Percentiles rank a stretch among this genome's conserved stretches.
Evolutionary conservation across 352 stramenopile genomes (phyloP).

Genomic region (Phytopythium oedochilum): DNA sequence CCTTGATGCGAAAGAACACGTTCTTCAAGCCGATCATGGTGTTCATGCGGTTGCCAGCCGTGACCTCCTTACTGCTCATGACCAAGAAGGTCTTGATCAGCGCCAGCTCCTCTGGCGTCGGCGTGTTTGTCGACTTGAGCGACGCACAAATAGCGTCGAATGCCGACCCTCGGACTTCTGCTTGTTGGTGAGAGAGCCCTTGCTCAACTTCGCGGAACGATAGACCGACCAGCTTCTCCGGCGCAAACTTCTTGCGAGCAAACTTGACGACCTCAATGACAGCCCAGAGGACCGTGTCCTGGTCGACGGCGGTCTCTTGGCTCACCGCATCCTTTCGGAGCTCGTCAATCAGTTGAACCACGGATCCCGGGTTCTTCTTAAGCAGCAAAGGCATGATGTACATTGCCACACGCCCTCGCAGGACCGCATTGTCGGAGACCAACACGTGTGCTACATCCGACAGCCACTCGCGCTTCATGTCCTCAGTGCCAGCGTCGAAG

Average conservation of each 20-base stretch:
- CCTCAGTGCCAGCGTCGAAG: slow-evolving; percentile 23
- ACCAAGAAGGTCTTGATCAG: slow-evolving; percentile 68
- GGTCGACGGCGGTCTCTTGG: slow-evolving; percentile 4
- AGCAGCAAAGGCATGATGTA: slow-evolving; percentile 72
- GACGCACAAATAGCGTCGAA: slow-evolving; percentile 79
- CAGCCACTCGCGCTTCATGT: slow-evolving; percentile 46
- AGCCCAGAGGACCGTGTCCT: slow-evolving; percentile 57
- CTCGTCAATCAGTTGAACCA: slow-evolving; percentile 39
- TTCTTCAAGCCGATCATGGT: slow-evolving; percentile 71
- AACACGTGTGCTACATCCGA: slow-evolving; percentile 48
- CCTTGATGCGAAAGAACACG: slow-evolving; percentile 71
- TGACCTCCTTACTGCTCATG: slow-evolving; percentile 72
- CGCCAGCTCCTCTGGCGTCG: slow-evolving; percentile 40
- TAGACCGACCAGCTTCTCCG: slow-evolving; percentile 48
- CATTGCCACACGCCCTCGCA: slow-evolving; percentile 63
- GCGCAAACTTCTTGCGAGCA: slow-evolving; percentile 60
- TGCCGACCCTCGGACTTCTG: slow-evolving; percentile 55
- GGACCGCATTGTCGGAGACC: slow-evolving; percentile 38
- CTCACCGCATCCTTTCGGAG: slow-evolving; percentile 25
- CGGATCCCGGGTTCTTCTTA: slow-evolving; percentile 59
- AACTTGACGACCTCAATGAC: slow-evolving; percentile 79
- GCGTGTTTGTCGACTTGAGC: slow-evolving; percentile 77
- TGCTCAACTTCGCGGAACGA: slow-evolving; percentile 49
- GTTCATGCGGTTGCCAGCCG: slow-evolving; percentile 58
- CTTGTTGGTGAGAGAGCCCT: slow-evolving; percentile 47